These are phyloP conservation scores for Raphanus raphanistrum DNA, from an alignment of 345 rosid species.

Conservation along the genomic window DNA sequence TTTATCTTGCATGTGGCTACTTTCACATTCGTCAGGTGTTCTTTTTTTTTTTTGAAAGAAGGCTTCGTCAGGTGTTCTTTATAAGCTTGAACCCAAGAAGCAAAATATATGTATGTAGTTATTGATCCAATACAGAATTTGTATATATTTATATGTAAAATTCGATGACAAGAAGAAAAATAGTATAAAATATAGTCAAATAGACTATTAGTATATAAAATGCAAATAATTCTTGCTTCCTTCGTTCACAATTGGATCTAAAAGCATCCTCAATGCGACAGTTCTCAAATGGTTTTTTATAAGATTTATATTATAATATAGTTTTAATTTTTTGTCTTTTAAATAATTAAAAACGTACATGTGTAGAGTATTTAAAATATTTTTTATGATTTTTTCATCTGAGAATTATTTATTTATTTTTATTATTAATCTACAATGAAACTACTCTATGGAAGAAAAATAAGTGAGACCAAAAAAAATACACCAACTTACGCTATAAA, in stretches of 20 bases:
- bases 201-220: background rate
- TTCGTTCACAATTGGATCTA: constrained; percentile 21
- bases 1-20: background rate
- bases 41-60: too few relatives aligned
- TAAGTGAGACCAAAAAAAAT: background rate
- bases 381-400: too few relatives aligned
- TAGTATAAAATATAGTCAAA: background rate
- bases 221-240: background rate
- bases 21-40: background rate
- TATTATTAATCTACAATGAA: too few relatives aligned
- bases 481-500: constrained; percentile 23
- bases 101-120: background rate
- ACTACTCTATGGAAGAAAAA: background rate
- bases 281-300: background rate
- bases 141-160: background rate
- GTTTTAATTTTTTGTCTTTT: background rate
- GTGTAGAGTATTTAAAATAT: too few relatives aligned
- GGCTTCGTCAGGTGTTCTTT: background rate
- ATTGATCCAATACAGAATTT: background rate
- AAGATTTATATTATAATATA: background rate
- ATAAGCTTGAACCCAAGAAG: constrained; percentile 7
- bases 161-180: background rate
- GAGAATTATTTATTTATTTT: too few relatives aligned
- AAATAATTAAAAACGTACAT: too few relatives aligned
- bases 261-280: background rate